Evolutionary conservation across 768 basidiomycete genomes (phyloP), one percentile per base, ranked within the genome.

Genomic region (Serendipita vermifera): DNA sequence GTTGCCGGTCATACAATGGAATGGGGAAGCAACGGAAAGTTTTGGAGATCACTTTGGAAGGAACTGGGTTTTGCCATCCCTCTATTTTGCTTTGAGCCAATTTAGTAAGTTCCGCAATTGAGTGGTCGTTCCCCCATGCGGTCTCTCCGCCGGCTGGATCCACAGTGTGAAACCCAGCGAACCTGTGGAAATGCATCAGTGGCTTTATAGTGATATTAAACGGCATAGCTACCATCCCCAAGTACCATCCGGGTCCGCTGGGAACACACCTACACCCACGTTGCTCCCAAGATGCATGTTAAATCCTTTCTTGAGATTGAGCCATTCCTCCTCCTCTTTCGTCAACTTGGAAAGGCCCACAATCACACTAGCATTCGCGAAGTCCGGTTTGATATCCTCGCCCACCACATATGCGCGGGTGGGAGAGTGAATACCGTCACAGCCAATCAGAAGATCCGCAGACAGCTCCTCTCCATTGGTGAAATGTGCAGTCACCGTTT

Each of bases 361-460:
- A 32, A 71, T 71, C 66, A 74, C 71, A 1, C 64, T 68, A 22
- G 73, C 61, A 1, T 72, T 73, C 9, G 71, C 71, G 59, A 69
- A 75, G 20, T 63, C 53, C 5, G 69, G 64, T 20, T 61, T 56
- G 7, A 29, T 7, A 46, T 71, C 68, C 43, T 67, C 60, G 1
- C 73, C 73, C 55, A 73, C 73, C 13, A 75, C 62, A 9, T 64
- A 59, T 20, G 59, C 60, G 1, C 74, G 65, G 9, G 73, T 72
- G 51, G 62, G 66, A 58, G 71, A 71, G 59, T 75, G 74, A 57
- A 75, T 63, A 7, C 74, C 74, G 55, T 75, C 74, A 60, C 72
- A 73, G 17, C 73, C 74, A 5, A 74, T 66, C 3, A 74, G 67
- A 54, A 76, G 68, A 56, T 67, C 68, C 3, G 68, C 73, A 0